phyloP scores from a whole-genome alignment of 495 filamentous ascomycete genomes.

The Pseudomonodictys pantanalensis region DNA sequence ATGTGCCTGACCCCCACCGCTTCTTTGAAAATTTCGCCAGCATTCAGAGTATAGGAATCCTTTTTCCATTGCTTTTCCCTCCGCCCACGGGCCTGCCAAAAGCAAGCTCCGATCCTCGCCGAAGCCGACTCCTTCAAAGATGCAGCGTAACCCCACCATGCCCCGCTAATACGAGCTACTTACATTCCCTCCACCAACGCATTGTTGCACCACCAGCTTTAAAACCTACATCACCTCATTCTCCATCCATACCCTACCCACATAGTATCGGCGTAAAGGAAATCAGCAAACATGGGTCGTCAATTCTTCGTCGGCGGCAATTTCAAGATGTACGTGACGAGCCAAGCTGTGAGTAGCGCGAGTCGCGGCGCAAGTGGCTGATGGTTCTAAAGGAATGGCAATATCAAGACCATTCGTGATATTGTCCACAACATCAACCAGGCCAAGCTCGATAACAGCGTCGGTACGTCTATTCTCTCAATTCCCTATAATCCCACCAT shows the following conservation, averaged over 20 bases:
- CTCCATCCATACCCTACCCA: background rate
- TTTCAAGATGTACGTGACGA: constrained; percentile 80
- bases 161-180: constrained; percentile 10
- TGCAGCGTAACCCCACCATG: background rate
- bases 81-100: constrained; percentile 21
- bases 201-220: constrained; percentile 5
- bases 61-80: constrained; percentile 17
- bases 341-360: constrained; percentile 15
- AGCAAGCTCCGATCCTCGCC: constrained; percentile 21
- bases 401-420: constrained; percentile 73
- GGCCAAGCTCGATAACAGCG: constrained; percentile 65
- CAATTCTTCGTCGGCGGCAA: constrained; percentile 99
- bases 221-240: background rate
- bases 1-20: background rate
- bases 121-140: background rate
- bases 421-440: constrained; percentile 86
- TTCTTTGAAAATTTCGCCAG: background rate
- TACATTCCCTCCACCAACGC: constrained; percentile 12
- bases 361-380: background rate
- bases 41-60: background rate
- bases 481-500: background rate
- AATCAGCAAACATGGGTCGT: constrained; percentile 65
- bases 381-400: constrained; percentile 73
- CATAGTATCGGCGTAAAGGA: background rate
- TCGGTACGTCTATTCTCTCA: constrained; percentile 52